phyloP scores from a whole-genome alignment of 306 rosid genomes.

The Lathyrus tuberosus region DNA sequence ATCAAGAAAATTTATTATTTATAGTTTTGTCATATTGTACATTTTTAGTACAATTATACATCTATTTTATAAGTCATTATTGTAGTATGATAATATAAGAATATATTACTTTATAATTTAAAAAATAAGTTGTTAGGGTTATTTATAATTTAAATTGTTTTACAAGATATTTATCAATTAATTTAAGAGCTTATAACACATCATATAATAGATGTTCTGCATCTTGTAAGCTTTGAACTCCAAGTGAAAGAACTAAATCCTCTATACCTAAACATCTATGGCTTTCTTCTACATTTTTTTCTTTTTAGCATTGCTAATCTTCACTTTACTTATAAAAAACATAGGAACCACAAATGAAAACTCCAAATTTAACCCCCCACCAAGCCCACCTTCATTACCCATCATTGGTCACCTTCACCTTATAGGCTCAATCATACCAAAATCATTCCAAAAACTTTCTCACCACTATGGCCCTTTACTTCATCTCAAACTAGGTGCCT shows the following conservation, averaged over 20 bases:
- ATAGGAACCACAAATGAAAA: background rate
- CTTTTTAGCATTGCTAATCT: constrained; percentile 32
- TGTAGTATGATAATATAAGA: background rate
- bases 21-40: no score
- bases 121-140: no score
- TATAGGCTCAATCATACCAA: constrained; percentile 54
- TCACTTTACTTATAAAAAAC: constrained; percentile 15
- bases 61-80: no score
- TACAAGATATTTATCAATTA: background rate
- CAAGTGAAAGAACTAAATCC: background rate
- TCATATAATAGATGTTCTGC: background rate
- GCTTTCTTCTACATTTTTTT: constrained; percentile 28
- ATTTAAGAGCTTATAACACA: no score
- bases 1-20: no score
- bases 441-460: constrained; percentile 58
- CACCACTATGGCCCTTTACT: constrained; percentile 58
- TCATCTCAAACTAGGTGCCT: constrained; percentile 57
- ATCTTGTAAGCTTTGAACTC: background rate
- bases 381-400: constrained; percentile 53
- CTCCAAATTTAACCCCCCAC: constrained; percentile 37
- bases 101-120: no score
- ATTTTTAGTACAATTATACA: no score
- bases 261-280: constrained; percentile 10
- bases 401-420: constrained; percentile 61
- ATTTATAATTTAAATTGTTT: no score